Base-by-base conservation (phyloP, 164 flowering plant species). In the Vitis cinerea region DNA sequence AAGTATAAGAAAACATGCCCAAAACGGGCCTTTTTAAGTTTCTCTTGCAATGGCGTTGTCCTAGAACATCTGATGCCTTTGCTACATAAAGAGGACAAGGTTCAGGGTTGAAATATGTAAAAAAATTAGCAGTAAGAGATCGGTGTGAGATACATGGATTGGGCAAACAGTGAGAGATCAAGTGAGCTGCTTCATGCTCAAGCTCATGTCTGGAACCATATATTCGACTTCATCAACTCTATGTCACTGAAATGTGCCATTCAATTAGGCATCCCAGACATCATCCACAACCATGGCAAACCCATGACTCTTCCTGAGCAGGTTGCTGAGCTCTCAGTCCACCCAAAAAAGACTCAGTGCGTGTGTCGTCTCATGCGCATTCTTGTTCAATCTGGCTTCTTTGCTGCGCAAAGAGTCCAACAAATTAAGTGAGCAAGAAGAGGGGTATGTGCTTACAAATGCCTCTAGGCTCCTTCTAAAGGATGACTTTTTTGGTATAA, bases 381-480 rank as follows among this genome's bases (percentile, higher is more conserved):
- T 37, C 44, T 37, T 6, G 44, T 37, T 37, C 44, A 37, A 6
- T 37, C 44, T 6, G 44, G 44, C 44, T 37, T 37, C 44, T 3
- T 64, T 6, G 37, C 12, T 11, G 51, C 55, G 1, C 47, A 4
- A 54, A 9, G 47, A 10, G 29, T 49, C 1, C 19, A 1, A 3
- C 16, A 53, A 11, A n/a, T n/a, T n/a, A n/a, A 58, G 70, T 15
- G 69, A 73, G 1, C 58, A 65, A 10, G 75, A 71, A 63, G 75
- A 74, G 16, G 77, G 66, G 3, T 83, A 69, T 59, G 55, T 19
- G 10, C 84, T 85, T 8, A 75, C 80, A 19, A 57, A 57, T 12
- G 23, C 79, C 29, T 78, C 85, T 15, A 64, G 31, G 7, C 69
- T 85, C 23, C 78, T 81, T 3, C 63, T 83, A 1, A 73, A 78